Evolutionary conservation across 352 stramenopile genomes (phyloP).

Genomic region (Globisporangium carolinianum): DNA sequence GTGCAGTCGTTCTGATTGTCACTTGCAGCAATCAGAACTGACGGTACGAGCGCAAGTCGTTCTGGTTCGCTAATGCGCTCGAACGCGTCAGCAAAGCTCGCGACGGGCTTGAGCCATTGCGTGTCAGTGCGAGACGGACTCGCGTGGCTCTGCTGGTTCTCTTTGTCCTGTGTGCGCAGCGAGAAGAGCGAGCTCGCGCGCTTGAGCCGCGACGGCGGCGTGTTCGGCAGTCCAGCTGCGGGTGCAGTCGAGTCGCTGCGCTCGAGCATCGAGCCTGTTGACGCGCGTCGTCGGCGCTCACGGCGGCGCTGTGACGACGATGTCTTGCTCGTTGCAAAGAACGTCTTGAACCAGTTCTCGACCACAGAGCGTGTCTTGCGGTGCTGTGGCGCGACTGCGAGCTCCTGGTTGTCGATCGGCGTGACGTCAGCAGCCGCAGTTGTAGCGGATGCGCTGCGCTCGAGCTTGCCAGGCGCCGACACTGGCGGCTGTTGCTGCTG

Average conservation of each 20-base stretch:
- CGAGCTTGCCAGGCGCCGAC: not conserved
- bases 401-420: not conserved
- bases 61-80: not conserved
- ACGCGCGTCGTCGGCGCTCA: constrained; percentile 3
- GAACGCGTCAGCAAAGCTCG: constrained; percentile 1
- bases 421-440: not conserved
- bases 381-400: not conserved
- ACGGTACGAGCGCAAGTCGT: too few species aligned
- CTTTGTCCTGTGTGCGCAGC: not conserved
- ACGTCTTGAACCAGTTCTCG: constrained; percentile 5
- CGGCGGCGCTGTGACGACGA: not conserved
- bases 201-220: not conserved
- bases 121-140: not conserved
- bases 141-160: not conserved
- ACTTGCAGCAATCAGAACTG: too few species aligned
- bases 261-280: constrained; percentile 4
- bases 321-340: not conserved
- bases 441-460: not conserved
- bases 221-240: not conserved
- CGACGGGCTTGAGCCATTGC: constrained; percentile 3
- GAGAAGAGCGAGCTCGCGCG: constrained; percentile 4
- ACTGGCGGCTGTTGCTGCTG: not conserved
- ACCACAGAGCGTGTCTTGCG: constrained; percentile 1
- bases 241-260: not conserved
- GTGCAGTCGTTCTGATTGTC: not conserved